phyloP scores from a whole-genome alignment of 2,329 filamentous ascomycete species.

The Stachybotrys chlorohalonatus region DNA sequence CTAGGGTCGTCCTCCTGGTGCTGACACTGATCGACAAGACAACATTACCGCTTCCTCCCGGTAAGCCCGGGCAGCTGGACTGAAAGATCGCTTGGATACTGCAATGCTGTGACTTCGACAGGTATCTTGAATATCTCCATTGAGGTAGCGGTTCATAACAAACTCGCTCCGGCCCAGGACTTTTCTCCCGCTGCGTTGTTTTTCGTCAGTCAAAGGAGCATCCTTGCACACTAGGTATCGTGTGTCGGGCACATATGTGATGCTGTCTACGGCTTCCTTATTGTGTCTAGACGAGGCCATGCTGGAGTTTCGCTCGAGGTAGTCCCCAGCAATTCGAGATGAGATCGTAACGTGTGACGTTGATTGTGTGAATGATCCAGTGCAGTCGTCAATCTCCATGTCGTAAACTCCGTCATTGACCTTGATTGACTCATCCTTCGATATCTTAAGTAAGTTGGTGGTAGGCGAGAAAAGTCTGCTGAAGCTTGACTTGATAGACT shows the following conservation, averaged over 20 bases:
- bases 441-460: neutral
- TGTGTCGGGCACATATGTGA: too few relatives aligned
- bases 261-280: too few relatives aligned
- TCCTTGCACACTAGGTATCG: too few relatives aligned
- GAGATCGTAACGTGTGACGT: too few relatives aligned
- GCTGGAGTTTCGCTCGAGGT: too few relatives aligned
- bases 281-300: too few relatives aligned
- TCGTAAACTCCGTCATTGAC: neutral
- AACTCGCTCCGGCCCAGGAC: too few relatives aligned
- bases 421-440: neutral
- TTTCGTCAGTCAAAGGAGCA: too few relatives aligned
- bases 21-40: neutral
- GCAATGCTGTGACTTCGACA: neutral
- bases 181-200: too few relatives aligned
- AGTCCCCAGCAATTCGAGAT: too few relatives aligned
- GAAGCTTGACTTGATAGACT: conserved; percentile 10
- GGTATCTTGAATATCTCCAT: neutral
- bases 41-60: neutral
- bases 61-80: neutral
- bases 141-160: too few relatives aligned
- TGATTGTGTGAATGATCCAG: too few relatives aligned
- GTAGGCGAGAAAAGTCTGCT: neutral
- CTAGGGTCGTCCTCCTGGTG: neutral
- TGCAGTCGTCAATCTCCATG: neutral
- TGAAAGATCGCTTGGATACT: neutral